Conservation (phyloP, 2,329 filamentous ascomycete genomes). For the Dryadomyces sulphureus region DNA sequence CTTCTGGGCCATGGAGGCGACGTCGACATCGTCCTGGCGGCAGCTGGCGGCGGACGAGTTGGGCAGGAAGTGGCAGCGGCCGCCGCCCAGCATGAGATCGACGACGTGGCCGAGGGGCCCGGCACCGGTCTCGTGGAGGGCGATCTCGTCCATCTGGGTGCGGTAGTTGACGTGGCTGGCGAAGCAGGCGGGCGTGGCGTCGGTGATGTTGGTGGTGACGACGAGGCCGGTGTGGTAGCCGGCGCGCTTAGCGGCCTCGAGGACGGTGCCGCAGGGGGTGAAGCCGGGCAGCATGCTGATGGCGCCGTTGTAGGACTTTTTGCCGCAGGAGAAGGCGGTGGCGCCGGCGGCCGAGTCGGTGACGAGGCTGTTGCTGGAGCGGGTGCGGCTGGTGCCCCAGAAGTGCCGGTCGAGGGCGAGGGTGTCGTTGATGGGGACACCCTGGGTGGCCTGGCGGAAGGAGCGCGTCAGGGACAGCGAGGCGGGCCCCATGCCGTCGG, state of each 20-base stretch:
- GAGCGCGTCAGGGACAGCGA: slow-evolving; percentile 75
- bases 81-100: slow-evolving; percentile 85
- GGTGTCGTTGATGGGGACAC: slow-evolving; percentile 58
- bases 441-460: slow-evolving; percentile 65
- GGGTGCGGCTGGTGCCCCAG: slow-evolving; percentile 78
- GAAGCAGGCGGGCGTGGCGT: slow-evolving; percentile 93
- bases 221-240: slow-evolving; percentile 90
- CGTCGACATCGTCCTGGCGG: slow-evolving; percentile 61
- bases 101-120: slow-evolving; percentile 76
- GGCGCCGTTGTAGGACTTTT: slow-evolving; percentile 93
- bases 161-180: slow-evolving; percentile 73
- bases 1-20: slow-evolving; percentile 58
- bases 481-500: slow-evolving; percentile 94
- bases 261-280: slow-evolving; percentile 74
- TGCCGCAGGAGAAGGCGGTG: slow-evolving; percentile 84
- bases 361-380: slow-evolving; percentile 70
- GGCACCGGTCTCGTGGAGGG: slow-evolving; percentile 79
- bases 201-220: slow-evolving; percentile 86
- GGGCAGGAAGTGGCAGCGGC: slow-evolving; percentile 81
- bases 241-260: slow-evolving; percentile 84
- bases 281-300: slow-evolving; percentile 80
- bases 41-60: slow-evolving; percentile 74
- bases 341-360: slow-evolving; percentile 96
- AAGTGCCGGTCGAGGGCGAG: slow-evolving; percentile 76
- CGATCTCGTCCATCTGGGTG: slow-evolving; percentile 76